Evolutionary conservation across 2,329 filamentous ascomycete species (phyloP).

Genomic region (Ustulina deusta): DNA sequence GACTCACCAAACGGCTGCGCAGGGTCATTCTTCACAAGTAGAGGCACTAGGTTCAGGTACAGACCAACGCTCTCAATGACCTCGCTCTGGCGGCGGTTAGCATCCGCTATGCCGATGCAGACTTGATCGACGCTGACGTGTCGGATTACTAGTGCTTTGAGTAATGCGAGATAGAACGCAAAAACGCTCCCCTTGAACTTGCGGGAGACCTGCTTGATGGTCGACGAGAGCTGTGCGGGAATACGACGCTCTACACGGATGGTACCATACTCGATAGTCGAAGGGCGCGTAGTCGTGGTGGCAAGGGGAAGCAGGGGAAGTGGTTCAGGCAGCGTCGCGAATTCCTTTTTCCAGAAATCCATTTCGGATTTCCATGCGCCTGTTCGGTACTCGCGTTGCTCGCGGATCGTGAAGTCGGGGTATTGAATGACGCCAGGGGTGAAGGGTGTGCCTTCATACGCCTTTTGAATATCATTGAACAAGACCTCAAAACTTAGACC

Average conservation of each 20-base stretch:
- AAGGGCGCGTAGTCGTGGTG: background rate
- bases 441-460: no score
- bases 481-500: constrained; percentile 11
- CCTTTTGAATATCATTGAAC: background rate
- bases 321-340: background rate
- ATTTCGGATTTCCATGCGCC: background rate
- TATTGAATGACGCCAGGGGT: no score
- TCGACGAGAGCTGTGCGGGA: no score
- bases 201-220: no score
- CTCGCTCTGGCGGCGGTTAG: background rate
- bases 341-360: background rate
- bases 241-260: no score
- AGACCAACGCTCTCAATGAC: background rate
- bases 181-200: no score
- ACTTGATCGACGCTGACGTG: constrained; percentile 10
- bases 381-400: background rate
- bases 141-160: no score
- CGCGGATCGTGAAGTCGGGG: background rate
- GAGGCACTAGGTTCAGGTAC: background rate
- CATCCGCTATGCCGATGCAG: constrained; percentile 1
- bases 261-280: background rate
- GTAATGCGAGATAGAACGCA: no score
- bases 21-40: background rate
- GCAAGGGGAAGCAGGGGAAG: no score
- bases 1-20: background rate